These are phyloP conservation scores for Phallus indusiatus DNA, from an alignment of 768 basidiomycete genomes.

Conservation along the genomic window DNA sequence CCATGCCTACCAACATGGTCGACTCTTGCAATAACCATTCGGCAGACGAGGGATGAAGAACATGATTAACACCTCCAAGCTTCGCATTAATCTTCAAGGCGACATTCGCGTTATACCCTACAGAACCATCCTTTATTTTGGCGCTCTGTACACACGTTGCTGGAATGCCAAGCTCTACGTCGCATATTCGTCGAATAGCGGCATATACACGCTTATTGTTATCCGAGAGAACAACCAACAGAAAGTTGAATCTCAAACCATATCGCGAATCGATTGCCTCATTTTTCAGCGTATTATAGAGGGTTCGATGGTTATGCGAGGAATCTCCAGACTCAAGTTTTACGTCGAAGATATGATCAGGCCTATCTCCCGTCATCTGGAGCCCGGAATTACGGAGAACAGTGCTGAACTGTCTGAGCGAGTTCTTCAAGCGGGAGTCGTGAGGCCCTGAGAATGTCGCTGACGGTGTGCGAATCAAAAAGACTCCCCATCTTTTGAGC, in stretches of 20 bases:
- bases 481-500: slow-evolving; percentile 56
- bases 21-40: slow-evolving; percentile 53
- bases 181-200: slow-evolving; percentile 70
- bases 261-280: too few relatives aligned
- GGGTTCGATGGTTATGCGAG: too few relatives aligned
- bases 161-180: slow-evolving; percentile 54
- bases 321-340: too few relatives aligned
- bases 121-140: slow-evolving; percentile 60
- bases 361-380: slow-evolving; percentile 30
- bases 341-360: too few relatives aligned
- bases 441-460: too few relatives aligned
- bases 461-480: slow-evolving; percentile 53
- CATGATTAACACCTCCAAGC: slow-evolving; percentile 73
- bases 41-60: slow-evolving; percentile 45
- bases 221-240: slow-evolving; percentile 60
- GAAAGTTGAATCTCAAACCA: slow-evolving; percentile 38
- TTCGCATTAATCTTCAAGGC: slow-evolving; percentile 79
- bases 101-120: slow-evolving; percentile 77
- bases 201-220: slow-evolving; percentile 72
- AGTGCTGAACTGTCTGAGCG: slow-evolving; percentile 42
- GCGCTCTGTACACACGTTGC: slow-evolving; percentile 67
- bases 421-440: slow-evolving; percentile 29
- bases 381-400: slow-evolving; percentile 60
- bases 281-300: too few relatives aligned
- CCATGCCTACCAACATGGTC: slow-evolving; percentile 82